These are phyloP conservation scores for Cordyceps cateniannulata DNA, from an alignment of 2,329 filamentous ascomycete genomes.

Conservation along the genomic window DNA sequence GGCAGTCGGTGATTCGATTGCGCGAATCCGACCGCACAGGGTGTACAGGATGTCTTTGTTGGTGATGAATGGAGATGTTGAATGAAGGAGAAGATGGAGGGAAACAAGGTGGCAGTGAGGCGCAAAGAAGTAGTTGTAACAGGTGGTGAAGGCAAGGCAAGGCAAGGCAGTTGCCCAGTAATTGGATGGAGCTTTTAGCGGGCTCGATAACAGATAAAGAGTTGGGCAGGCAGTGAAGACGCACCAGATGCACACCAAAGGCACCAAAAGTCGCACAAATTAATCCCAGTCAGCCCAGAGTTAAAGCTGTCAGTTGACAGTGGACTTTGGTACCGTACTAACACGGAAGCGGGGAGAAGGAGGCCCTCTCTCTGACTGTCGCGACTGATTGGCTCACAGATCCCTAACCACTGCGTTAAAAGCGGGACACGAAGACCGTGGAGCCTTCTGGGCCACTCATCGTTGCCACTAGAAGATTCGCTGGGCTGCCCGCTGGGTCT, in stretches of 20 bases:
- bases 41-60: constrained; percentile 1
- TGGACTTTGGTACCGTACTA: not conserved
- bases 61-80: not conserved
- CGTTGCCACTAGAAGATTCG: not conserved
- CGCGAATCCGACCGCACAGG: not conserved
- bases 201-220: not conserved
- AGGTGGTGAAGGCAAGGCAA: constrained; percentile 1
- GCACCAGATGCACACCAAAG: too few species aligned
- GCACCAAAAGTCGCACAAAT: too few species aligned
- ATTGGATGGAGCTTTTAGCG: not conserved
- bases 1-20: not conserved
- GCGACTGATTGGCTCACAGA: not conserved
- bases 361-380: too few species aligned
- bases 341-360: not conserved
- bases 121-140: not conserved
- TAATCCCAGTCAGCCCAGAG: too few species aligned
- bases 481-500: not conserved
- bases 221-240: not conserved
- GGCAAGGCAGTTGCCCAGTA: too few species aligned
- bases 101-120: constrained; percentile 14
- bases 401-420: not conserved
- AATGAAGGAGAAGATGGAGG: not conserved
- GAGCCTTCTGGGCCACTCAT: not conserved
- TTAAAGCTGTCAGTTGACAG: not conserved
- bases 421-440: not conserved